Percentiles rank a stretch among this genome's conserved stretches.
phyloP scores from a whole-genome alignment of 2,329 filamentous ascomycete species.

The Ustulina deusta region DNA sequence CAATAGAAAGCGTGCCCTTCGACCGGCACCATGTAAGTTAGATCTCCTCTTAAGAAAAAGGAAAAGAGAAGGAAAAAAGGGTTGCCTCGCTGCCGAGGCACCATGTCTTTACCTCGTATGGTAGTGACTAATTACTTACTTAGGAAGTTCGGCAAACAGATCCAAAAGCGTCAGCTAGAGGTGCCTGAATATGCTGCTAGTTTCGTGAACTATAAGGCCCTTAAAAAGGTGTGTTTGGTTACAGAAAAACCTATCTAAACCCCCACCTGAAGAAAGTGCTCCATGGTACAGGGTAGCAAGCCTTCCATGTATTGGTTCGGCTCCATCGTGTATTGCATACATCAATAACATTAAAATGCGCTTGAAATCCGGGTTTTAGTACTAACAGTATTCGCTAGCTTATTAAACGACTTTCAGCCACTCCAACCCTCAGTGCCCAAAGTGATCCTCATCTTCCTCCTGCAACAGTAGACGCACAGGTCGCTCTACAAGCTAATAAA shows the following conservation, averaged over 20 bases:
- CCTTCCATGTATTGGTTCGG: slow-evolving; percentile 26
- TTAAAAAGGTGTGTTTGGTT: slow-evolving; percentile 84
- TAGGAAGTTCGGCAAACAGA: slow-evolving; percentile 99
- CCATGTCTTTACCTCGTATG: background rate
- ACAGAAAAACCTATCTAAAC: background rate
- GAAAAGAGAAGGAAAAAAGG: background rate
- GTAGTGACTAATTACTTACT: slow-evolving; percentile 31
- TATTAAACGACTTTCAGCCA: slow-evolving; percentile 97
- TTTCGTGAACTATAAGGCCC: slow-evolving; percentile 98
- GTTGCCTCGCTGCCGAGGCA: slow-evolving; percentile 19
- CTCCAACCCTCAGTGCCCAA: slow-evolving; percentile 83
- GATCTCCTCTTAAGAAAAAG: background rate
- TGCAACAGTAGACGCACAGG: slow-evolving; percentile 78
- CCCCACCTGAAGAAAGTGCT: background rate
- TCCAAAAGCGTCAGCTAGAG: slow-evolving; percentile 98
- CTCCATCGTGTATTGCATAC: slow-evolving; percentile 34
- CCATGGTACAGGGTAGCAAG: slow-evolving; percentile 23
- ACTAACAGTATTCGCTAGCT: slow-evolving; percentile 70
- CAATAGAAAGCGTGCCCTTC: slow-evolving; percentile 17
- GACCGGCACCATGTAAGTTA: slow-evolving; percentile 50
- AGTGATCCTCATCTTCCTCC: slow-evolving; percentile 67
- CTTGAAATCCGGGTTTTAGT: slow-evolving; percentile 2
- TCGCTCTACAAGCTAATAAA: slow-evolving; percentile 93
- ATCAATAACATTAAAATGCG: background rate
- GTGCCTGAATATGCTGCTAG: slow-evolving; percentile 99